These are phyloP conservation scores for Penicillium sp. DNA, from an alignment of 2,329 filamentous ascomycete genomes.

Conservation along the genomic window DNA sequence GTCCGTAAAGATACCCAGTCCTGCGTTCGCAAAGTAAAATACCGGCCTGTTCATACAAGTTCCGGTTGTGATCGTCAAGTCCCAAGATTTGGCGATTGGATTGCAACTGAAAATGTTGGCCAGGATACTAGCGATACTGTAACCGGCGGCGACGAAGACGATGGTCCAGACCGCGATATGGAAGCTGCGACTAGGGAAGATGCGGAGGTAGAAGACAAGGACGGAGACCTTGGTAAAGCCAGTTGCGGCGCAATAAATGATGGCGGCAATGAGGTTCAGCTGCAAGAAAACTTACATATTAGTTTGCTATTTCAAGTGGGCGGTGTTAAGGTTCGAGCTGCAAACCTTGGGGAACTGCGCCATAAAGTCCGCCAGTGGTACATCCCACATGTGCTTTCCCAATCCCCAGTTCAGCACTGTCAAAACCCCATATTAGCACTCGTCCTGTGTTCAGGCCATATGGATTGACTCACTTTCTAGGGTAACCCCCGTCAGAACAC, in stretches of 20 bases:
- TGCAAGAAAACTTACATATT: constrained; percentile 13
- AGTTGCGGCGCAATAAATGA: constrained; percentile 36
- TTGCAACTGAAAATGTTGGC: constrained; percentile 34
- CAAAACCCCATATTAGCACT: background rate
- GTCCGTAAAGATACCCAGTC: constrained; percentile 35
- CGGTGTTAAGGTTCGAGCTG: background rate
- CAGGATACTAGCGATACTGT: constrained; percentile 33
- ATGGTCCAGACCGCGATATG: constrained; percentile 30
- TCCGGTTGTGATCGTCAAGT: constrained; percentile 24
- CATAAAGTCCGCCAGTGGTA: constrained; percentile 23
- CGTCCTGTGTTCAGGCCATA: background rate
- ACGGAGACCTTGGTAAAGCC: constrained; percentile 39
- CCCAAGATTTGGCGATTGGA: constrained; percentile 34
- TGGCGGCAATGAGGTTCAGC: constrained; percentile 35
- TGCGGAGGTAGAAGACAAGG: constrained; percentile 34
- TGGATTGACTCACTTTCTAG: constrained; percentile 26
- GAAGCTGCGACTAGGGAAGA: constrained; percentile 35
- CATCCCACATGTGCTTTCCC: constrained; percentile 37
- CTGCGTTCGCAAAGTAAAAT: constrained; percentile 37
- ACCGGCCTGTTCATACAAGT: constrained; percentile 34
- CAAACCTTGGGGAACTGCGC: constrained; percentile 29
- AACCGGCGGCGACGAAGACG: constrained; percentile 32
- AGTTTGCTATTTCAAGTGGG: background rate
- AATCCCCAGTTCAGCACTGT: constrained; percentile 35
- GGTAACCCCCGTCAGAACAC: constrained; percentile 28